These are phyloP conservation scores for Pseudonectria buxi DNA, from an alignment of 2,329 filamentous ascomycete species.

Conservation along the genomic window DNA sequence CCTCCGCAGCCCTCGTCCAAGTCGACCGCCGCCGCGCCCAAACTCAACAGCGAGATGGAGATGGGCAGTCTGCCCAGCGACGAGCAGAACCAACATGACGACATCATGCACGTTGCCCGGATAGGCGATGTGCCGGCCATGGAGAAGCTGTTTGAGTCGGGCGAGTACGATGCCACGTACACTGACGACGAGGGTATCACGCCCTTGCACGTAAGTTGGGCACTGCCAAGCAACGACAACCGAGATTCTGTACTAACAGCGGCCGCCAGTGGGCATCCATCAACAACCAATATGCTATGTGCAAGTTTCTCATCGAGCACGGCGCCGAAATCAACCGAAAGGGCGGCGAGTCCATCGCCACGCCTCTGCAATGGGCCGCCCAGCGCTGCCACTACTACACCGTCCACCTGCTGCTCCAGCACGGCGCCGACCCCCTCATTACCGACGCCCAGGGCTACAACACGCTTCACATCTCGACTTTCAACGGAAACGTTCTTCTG, in stretches of 20 bases:
- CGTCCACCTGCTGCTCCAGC: constrained; percentile 82
- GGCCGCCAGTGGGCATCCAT: constrained; percentile 84
- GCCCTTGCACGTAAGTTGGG: constrained; percentile 71
- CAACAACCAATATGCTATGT: constrained; percentile 97
- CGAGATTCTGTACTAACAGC: constrained; percentile 2
- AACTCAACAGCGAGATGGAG: constrained; percentile 52
- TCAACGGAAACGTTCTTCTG: constrained; percentile 91
- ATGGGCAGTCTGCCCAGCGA: constrained; percentile 43
- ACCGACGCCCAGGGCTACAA: constrained; percentile 97
- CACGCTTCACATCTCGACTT: constrained; percentile 91
- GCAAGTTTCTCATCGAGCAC: constrained; percentile 79
- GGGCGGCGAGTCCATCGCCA: constrained; percentile 90
- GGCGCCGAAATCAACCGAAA: constrained; percentile 92
- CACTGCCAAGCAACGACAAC: neutral
- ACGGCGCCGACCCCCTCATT: constrained; percentile 86
- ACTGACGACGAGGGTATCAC: constrained; percentile 91
- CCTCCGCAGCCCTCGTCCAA: constrained; percentile 52
- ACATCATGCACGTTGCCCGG: constrained; percentile 93
- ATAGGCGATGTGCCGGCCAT: constrained; percentile 81
- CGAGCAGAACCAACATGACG: constrained; percentile 45
- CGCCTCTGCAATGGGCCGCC: constrained; percentile 92
- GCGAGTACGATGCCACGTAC: constrained; percentile 75
- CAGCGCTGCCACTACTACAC: constrained; percentile 96
- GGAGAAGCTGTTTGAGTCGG: constrained; percentile 80
- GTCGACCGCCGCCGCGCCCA: constrained; percentile 44